A percentile compares a stretch with the other conserved stretches of the same genome.
Evolutionary conservation across 257 asterid genomes (phyloP).

Genomic region (Rauvolfia tetraphylla): DNA sequence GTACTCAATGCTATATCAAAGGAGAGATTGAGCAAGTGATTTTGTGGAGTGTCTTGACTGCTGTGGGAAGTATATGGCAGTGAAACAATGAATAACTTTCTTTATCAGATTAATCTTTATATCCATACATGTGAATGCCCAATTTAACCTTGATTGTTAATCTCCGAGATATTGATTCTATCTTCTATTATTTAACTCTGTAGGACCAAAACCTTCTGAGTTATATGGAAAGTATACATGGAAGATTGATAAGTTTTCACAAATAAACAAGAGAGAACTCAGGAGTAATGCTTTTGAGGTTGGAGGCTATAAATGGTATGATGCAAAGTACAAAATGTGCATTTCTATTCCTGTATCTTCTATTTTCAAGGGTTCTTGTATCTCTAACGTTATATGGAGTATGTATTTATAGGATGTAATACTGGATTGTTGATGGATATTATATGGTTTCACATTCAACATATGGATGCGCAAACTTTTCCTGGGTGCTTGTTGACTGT

Average conservation of each 20-base stretch:
- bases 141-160: background rate
- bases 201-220: conserved; percentile 41
- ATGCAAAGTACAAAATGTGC: conserved; percentile 5
- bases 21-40: background rate
- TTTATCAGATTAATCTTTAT: background rate
- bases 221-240: conserved; percentile 46
- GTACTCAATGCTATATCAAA: background rate
- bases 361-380: background rate
- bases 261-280: conserved; percentile 50
- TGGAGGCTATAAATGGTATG: conserved; percentile 52
- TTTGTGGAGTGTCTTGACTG: background rate
- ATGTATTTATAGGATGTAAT: background rate
- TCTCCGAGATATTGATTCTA: background rate
- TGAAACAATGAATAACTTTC: background rate
- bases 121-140: background rate
- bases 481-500: background rate
- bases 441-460: background rate
- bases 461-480: background rate
- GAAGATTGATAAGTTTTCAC: conserved; percentile 53
- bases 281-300: conserved; percentile 47
- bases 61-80: background rate
- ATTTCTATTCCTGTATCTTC: background rate
- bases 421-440: background rate
- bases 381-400: background rate
- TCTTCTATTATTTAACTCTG: conserved; percentile 13